Conservation (phyloP, 192 early-diverging fungal genomes). For the Phycomyces nitens region DNA sequence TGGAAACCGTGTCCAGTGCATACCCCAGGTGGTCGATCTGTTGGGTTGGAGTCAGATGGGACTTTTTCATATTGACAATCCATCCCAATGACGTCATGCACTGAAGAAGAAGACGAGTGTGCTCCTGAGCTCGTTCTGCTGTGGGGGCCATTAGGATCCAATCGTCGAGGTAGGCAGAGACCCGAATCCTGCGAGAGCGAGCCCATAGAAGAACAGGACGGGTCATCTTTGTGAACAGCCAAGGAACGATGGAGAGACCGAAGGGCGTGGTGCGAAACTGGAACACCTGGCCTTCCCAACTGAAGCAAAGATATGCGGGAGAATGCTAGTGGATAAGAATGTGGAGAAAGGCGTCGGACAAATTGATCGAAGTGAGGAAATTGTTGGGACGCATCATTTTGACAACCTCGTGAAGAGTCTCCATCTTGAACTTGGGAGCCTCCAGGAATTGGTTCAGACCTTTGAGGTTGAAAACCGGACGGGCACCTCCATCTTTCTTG, state of each 20-base stretch:
- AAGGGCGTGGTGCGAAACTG: constrained; percentile 19
- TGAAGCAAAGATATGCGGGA: constrained; percentile 32
- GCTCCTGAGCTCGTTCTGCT: background rate
- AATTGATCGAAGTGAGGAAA: constrained; percentile 33
- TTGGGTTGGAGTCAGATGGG: constrained; percentile 20
- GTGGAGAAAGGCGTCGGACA: constrained; percentile 39
- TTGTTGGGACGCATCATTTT: constrained; percentile 20
- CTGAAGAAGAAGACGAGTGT: background rate
- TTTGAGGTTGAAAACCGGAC: constrained; percentile 32
- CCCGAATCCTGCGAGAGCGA: background rate
- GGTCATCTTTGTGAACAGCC: constrained; percentile 7
- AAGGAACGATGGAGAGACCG: background rate
- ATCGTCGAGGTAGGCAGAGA: constrained; percentile 9
- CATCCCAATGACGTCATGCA: constrained; percentile 4
- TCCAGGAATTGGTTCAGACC: constrained; percentile 5
- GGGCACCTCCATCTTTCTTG: constrained; percentile 26
- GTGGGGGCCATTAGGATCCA: background rate
- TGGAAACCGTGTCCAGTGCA: constrained; percentile 20
- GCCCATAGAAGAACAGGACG: constrained; percentile 8
- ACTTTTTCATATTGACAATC: constrained; percentile 25
- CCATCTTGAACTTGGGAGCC: constrained; percentile 28
- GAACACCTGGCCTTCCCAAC: constrained; percentile 24
- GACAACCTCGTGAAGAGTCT: constrained; percentile 21
- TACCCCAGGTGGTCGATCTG: constrained; percentile 33
- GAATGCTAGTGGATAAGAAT: constrained; percentile 18